Base-by-base conservation (phyloP, 225 moss, liverwort and hornwort species). In the Pseudoscleropodium purum region DNA sequence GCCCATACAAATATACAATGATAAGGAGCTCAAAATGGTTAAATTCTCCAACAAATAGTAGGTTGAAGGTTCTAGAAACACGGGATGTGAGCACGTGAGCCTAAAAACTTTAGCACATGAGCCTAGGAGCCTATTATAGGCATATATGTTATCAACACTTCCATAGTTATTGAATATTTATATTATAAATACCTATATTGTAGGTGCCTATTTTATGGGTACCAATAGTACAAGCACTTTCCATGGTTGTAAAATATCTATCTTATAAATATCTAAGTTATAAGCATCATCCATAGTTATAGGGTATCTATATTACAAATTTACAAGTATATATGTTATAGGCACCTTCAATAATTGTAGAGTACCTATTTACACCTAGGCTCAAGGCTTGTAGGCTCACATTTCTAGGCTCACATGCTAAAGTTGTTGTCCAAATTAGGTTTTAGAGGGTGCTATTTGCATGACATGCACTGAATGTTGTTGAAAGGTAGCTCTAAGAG, bases 381-480 rank as follows among this genome's bases (percentile, higher is more conserved):
- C 8, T 33, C 5, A 76, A 49, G 3, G 33, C 18, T 75, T 2
- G 1, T 33, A 75, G 49, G 2, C 12, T 49, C 5, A 0, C 51
- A 51, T 51, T 76, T 76, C 4, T 49, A 75, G 2, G 4, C 4
- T 75, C 34, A 51, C 3, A 76, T 33, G 7, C 51, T 76, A 21
- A 1, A 2, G 0, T 13, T 1, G 0, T 52, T 77, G 23, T 8
- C 14, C 34, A 77, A 23, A 21, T 47, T 60, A 80, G 6, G 24
- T 39, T 63, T 86, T 20, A 25, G 25, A 17, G 10, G 74, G 75
- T 72, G 88, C 87, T 74, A 92, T 90, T 85, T 88, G 75, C 91
- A 93, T 88, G 57, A 93, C n/a, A 67, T 89, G 67, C 12, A 91
- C 87, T 0, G 89, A 94, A 81, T 93, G 89, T 86, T 93, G 93